Percentiles rank a stretch among this genome's conserved stretches.
Conservation (phyloP, 2,329 filamentous ascomycete species). For the Aspergillus luchuensis region DNA sequence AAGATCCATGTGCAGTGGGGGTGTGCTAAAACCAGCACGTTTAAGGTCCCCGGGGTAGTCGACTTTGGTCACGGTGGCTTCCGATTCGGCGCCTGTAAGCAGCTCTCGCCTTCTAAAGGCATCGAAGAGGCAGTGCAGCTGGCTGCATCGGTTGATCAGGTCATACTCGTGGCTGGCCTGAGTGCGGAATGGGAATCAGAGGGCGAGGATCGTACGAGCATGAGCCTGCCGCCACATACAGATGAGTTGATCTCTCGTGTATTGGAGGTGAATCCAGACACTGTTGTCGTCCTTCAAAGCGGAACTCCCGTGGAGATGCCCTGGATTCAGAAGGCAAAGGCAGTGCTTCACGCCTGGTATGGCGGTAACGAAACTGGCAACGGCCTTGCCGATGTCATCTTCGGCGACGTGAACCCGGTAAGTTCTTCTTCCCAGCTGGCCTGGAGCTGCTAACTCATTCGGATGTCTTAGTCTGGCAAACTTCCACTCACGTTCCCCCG, state of each 20-base stretch:
- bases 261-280: slow-evolving; percentile 64
- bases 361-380: slow-evolving; percentile 79
- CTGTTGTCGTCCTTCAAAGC: slow-evolving; percentile 71
- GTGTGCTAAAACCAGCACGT: slow-evolving; percentile 57
- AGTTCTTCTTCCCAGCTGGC: background rate
- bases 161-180: slow-evolving; percentile 69
- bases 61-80: slow-evolving; percentile 60
- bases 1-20: slow-evolving; percentile 59
- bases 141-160: slow-evolving; percentile 70
- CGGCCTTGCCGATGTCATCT: slow-evolving; percentile 72
- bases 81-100: slow-evolving; percentile 59
- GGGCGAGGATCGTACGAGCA: slow-evolving; percentile 53
- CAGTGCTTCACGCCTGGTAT: slow-evolving; percentile 75
- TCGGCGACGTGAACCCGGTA: slow-evolving; percentile 67
- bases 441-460: background rate
- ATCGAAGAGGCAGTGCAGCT: slow-evolving; percentile 57
- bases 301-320: slow-evolving; percentile 63
- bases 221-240: slow-evolving; percentile 53
- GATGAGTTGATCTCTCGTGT: slow-evolving; percentile 63
- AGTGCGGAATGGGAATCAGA: slow-evolving; percentile 67
- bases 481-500: slow-evolving; percentile 55
- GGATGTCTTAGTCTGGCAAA: slow-evolving; percentile 58
- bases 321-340: slow-evolving; percentile 45
- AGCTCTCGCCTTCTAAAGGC: slow-evolving; percentile 13
- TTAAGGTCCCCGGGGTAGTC: slow-evolving; percentile 48